These are phyloP conservation scores for Eutypa lata DNA, from an alignment of 2,329 filamentous ascomycete genomes.

Conservation along the genomic window DNA sequence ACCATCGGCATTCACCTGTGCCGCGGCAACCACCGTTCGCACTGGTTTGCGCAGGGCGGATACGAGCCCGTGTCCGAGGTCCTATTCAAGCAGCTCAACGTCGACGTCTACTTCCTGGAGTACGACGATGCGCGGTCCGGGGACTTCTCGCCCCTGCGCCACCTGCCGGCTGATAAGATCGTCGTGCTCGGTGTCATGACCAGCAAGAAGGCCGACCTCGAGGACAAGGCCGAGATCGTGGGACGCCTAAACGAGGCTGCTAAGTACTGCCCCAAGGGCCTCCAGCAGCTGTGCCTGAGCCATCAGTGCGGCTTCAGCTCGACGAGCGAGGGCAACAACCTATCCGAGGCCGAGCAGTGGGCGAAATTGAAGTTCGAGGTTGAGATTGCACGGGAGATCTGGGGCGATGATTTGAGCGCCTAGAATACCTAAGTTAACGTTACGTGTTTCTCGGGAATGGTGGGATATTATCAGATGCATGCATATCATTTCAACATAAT, in stretches of 20 bases:
- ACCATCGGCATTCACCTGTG: conserved; percentile 55
- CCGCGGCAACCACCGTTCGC: conserved; percentile 53
- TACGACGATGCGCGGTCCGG: conserved; percentile 55
- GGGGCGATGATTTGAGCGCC: conserved; percentile 43
- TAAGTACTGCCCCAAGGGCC: conserved; percentile 45
- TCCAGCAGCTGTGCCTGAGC: conserved; percentile 53
- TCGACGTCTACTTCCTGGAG: conserved; percentile 59
- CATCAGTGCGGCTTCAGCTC: conserved; percentile 58
- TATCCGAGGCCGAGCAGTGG: conserved; percentile 56
- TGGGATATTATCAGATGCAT: neutral
- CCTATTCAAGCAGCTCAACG: conserved; percentile 54
- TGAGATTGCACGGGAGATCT: conserved; percentile 55
- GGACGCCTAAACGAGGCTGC: conserved; percentile 42
- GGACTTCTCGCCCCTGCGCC: conserved; percentile 53
- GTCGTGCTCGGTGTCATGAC: conserved; percentile 55
- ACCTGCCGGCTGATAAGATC: conserved; percentile 50
- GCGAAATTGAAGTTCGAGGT: conserved; percentile 52
- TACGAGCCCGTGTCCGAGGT: conserved; percentile 57
- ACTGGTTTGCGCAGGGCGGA: conserved; percentile 56
- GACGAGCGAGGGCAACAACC: conserved; percentile 55
- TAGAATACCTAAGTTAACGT: conserved; percentile 3
- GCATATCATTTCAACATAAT: neutral
- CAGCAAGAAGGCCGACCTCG: conserved; percentile 55
- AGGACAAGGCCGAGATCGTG: conserved; percentile 40
- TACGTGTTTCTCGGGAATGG: too few relatives aligned